Percentiles rank a stretch among this genome's conserved stretches.
Conservation (phyloP, 2,329 filamentous ascomycete genomes). For the Chalaropsis thielavioides region DNA sequence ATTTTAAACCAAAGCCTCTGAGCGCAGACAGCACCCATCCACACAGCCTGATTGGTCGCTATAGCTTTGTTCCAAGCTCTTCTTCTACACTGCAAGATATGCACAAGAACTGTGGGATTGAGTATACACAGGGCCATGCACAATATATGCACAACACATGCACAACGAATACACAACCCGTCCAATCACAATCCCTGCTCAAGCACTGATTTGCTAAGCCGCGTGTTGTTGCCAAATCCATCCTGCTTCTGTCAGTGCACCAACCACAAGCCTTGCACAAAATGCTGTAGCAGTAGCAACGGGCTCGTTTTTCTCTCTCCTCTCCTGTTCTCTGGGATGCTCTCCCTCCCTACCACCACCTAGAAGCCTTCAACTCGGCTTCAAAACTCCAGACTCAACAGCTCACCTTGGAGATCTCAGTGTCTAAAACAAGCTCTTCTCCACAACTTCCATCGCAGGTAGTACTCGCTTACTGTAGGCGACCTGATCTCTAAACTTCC, state of each 20-base stretch:
- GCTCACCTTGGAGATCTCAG: too few relatives aligned
- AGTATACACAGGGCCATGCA: neutral
- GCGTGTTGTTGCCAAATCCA: neutral
- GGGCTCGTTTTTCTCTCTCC: neutral
- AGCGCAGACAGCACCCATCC: neutral
- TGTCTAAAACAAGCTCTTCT: too few relatives aligned
- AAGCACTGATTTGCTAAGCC: too few relatives aligned
- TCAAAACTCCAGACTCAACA: too few relatives aligned
- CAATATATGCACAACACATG: neutral
- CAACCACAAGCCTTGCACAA: neutral
- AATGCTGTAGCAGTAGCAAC: neutral
- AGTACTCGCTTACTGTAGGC: neutral
- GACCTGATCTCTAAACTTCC: neutral
- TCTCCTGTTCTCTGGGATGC: neutral
- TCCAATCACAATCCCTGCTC: neutral
- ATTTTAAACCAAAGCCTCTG: neutral
- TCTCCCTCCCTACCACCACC: neutral
- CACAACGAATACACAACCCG: neutral
- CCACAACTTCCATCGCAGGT: neutral
- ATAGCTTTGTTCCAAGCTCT: neutral
- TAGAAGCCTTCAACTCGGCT: too few relatives aligned
- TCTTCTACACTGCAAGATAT: neutral
- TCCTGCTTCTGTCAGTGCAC: neutral
- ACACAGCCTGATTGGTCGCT: neutral
- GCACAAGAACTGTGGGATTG: neutral